Base-by-base conservation (phyloP, 345 rosid species). In the Microthlaspi erraticum region DNA sequence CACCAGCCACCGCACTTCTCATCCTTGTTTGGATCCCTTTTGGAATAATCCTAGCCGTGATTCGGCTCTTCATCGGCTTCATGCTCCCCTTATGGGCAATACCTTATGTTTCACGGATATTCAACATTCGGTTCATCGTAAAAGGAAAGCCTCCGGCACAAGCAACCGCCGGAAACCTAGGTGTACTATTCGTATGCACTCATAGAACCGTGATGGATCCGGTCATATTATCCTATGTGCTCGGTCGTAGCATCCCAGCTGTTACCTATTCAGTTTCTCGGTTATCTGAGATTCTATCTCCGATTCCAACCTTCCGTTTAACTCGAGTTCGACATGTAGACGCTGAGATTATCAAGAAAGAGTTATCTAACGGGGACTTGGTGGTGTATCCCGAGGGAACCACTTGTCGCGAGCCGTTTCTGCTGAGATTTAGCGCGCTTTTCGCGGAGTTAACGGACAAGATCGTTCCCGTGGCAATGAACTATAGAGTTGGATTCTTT, bases 201-300 rank as follows among this genome's bases (percentile, higher is more conserved):
- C 98, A 93, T 71, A 83, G 98, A 45, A 90, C 98, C 12, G 81
- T 93, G 11, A 87, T 93, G 97, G 98, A 93, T 56, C 98, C 98
- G 0, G 94, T 93, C 8, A 83, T 90, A 50, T 53, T 93, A 71
- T 87, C 97, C 49, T 81, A 87, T 0, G 93, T 87, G 0, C 83
- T 93, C 0, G 59, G 79, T 11, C 90, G 98, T 2, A 81, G 81
- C 77, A 87, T 93, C 54, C 96, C 98, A 0, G 97, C 98, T 0
- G 96, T 93, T 36, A 93, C 97, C 1, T 93, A 93, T 58, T 93
- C 98, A 7, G 77, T 93, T 43, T 93, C 98, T 1, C 53, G 88
- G 29, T 64, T 93, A 14, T 83, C 98, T 0, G 98, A 93, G 70
- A 85, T 90, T 8, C 26, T 93, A 29, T 90, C 98, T 0, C 98